Evolutionary conservation across 441 rosid genomes (phyloP).

Genomic region (Flueggea neowawraea): DNA sequence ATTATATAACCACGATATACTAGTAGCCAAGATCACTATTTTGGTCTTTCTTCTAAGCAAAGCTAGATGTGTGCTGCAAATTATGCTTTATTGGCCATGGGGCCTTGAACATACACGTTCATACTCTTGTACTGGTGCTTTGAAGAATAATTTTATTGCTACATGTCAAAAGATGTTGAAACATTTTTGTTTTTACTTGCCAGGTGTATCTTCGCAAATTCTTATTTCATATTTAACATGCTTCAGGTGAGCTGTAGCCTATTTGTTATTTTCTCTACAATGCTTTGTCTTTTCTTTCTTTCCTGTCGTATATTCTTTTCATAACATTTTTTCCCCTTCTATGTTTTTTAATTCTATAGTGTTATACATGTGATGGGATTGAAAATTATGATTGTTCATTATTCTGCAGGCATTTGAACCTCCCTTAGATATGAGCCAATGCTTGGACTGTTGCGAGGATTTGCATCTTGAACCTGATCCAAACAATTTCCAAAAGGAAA

Average conservation of each 20-base stretch:
- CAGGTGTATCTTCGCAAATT: slow-evolving; percentile 88
- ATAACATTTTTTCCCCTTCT: background rate
- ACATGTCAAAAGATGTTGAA: background rate
- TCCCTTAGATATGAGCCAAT: slow-evolving; percentile 92
- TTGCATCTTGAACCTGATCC: slow-evolving; percentile 36
- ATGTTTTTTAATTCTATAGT: too few species aligned
- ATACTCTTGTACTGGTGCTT: too few species aligned
- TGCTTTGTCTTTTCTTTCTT: background rate
- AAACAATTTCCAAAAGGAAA: slow-evolving; percentile 21
- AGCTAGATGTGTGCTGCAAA: too few species aligned
- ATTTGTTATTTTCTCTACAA: slow-evolving; percentile 2
- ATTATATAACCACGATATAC: too few species aligned
- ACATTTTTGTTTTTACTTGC: slow-evolving; percentile 22
- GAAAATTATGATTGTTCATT: slow-evolving; percentile 14
- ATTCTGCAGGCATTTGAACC: slow-evolving; percentile 90
- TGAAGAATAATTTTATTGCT: too few species aligned
- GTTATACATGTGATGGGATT: background rate
- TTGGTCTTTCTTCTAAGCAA: too few species aligned
- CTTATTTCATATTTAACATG: slow-evolving; percentile 81
- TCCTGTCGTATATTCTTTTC: background rate
- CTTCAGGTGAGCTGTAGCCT: slow-evolving; percentile 63
- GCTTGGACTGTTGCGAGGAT: slow-evolving; percentile 46
- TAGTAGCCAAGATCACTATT: too few species aligned
- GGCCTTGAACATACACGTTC: too few species aligned
- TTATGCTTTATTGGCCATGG: too few species aligned